Conservation (phyloP, 2,329 filamentous ascomycete genomes). For the Xylariales sp. region DNA sequence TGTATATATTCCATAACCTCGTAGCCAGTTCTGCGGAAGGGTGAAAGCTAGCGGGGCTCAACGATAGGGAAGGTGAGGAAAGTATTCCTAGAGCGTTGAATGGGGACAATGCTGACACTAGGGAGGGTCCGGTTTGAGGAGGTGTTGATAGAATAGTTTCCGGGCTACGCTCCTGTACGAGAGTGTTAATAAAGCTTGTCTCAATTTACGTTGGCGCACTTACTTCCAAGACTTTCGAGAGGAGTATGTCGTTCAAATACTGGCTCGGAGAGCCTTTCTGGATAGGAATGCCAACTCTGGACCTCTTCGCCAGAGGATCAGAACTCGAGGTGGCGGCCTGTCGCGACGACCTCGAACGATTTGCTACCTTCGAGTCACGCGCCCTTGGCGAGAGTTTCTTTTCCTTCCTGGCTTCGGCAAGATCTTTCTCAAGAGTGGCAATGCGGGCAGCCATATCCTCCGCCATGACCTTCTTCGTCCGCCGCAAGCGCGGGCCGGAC, state of each 20-base stretch:
- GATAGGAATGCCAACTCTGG: no score
- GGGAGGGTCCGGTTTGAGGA: neutral
- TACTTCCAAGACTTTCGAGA: no score
- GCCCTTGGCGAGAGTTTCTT: neutral
- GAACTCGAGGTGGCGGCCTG: no score
- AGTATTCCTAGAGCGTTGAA: neutral
- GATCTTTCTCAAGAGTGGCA: slow-evolving; percentile 26
- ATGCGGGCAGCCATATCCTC: slow-evolving; percentile 30
- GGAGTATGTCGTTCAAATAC: no score
- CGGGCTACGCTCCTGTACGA: neutral
- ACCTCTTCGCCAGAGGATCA: no score
- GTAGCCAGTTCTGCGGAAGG: neutral
- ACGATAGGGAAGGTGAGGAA: neutral
- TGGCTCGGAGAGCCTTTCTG: no score
- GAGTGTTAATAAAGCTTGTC: no score
- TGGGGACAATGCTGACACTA: neutral
- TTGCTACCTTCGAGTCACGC: neutral
- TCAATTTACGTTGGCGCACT: no score
- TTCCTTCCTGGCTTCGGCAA: slow-evolving; percentile 14
- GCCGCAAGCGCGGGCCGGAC: slow-evolving; percentile 16
- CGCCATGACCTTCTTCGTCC: slow-evolving; percentile 18
- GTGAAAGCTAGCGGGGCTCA: neutral
- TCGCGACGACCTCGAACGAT: no score
- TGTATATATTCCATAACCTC: slow-evolving; percentile 1
- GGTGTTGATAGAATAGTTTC: neutral